Percentiles rank a stretch among this genome's conserved stretches.
phyloP scores from a whole-genome alignment of 2,329 filamentous ascomycete genomes.

The Zarea fungicola region DNA sequence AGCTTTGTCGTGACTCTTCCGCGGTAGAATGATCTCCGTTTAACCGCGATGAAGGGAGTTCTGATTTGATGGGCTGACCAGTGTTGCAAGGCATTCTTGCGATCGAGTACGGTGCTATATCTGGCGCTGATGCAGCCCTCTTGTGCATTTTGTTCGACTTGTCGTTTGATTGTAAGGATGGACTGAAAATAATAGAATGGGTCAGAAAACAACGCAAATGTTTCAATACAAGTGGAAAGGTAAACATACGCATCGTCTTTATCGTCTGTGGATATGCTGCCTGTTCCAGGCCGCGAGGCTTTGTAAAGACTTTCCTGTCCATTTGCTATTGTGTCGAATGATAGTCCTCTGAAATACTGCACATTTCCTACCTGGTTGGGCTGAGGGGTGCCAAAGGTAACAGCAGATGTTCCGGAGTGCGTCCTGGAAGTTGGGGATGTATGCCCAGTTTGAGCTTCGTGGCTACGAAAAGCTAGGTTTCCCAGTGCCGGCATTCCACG shows the following conservation, averaged over 20 bases:
- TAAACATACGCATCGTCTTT: neutral
- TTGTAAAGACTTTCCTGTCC: neutral
- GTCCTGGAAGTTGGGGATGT: constrained; percentile 41
- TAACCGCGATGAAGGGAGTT: neutral
- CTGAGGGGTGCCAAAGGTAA: constrained; percentile 41
- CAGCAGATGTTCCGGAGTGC: constrained; percentile 50
- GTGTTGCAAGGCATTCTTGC: constrained; percentile 16
- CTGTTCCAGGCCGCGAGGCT: neutral
- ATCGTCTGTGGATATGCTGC: too few species aligned
- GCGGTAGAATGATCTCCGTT: neutral
- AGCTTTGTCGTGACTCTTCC: neutral
- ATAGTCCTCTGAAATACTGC: neutral
- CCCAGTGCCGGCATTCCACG: constrained; percentile 25
- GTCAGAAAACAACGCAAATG: too few species aligned
- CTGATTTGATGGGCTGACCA: constrained; percentile 4
- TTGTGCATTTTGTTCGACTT: constrained; percentile 29
- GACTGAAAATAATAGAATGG: neutral
- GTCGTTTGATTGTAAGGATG: constrained; percentile 20
- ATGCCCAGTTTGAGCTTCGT: constrained; percentile 47
- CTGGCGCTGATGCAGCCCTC: constrained; percentile 45
- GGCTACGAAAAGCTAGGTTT: constrained; percentile 41
- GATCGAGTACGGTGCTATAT: constrained; percentile 28
- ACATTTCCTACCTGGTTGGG: constrained; percentile 17
- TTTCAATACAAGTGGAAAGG: neutral
- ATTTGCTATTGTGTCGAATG: neutral